Base-by-base conservation (phyloP, 2,329 filamentous ascomycete species). In the Exophiala spinifera region DNA sequence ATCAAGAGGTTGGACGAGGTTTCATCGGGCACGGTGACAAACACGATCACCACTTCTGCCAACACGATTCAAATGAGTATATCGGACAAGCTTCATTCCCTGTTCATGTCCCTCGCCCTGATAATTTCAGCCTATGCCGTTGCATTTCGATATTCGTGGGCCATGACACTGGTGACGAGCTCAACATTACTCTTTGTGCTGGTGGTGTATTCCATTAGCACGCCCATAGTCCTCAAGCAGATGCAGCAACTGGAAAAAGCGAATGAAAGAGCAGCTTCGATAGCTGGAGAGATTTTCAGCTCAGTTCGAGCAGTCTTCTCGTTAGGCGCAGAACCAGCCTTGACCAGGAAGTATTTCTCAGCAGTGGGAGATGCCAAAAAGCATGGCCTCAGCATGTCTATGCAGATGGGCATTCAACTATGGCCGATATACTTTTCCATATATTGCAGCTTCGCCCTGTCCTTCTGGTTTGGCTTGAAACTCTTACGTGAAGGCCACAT, bases 61-160 rank as follows among this genome's bases (percentile, higher is more conserved):
- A 81, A 81, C 58, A 75, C 74, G 0, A 72, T 82, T 10, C 79
- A 82, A 53, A 69, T 78, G 21, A 79, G 77, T 15, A 75, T 81
- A n/a, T 80, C 78, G 0, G 78, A 81, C 59, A 76, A 77, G 49
- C 66, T 82, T 4, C 70, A 71, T 1, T 67, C 66, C 1, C 66
- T 79, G 1, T 67, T 78, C 25, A 71, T 76, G 47, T 72, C 69
- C 1, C 47, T 73, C 2, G 66, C 75, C 2, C 63, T 76, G 1
- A 62, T 78, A 4, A 59, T 76, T 4, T 66, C 77, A 0, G 76
- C 77, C 51, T 70, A 79, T n/a, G 69, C 73, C 10, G 74, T 82
- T 44, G 75, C 79, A 0, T 81, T 82, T 57, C 64, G 70, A 14
- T 79, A 78, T 55, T 77, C 74, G 25, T 79, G 78, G 75, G 67